Evolutionary conservation across 768 basidiomycete genomes (phyloP), one percentile per base, ranked within the genome.

Genomic region (Ramaria rubella): DNA sequence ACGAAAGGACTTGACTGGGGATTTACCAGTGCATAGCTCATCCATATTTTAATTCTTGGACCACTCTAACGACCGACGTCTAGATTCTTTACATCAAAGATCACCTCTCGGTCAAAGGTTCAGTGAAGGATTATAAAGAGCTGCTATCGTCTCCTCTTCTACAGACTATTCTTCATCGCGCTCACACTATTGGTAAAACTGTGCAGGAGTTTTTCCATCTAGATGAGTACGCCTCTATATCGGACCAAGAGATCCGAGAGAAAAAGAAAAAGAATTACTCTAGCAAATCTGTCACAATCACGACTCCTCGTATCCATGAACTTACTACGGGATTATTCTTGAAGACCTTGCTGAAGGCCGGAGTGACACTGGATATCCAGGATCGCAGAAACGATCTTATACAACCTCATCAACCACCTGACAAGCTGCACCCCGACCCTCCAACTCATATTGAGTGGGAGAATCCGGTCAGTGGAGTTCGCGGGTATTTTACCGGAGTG

Each of bases 281-380:
- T 31, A 30, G 21, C 19, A 54, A 36, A 24, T 70, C 70, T 40
- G 48, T 52, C 21, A 75, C 75, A 3, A 67, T 71, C 7, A 73
- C 80, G 17, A 82, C 80, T 4, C 72, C 80, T 0, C 63, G 71
- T 30, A 76, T 83, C 17, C 71, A 69, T n/a, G 67, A 68, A 1
- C 72, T 83, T 27, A 69, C 80, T 4, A 64, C 73, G 29, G 62
- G 76, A 26, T 70, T 83, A 14, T 80, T 82, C 55, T 68, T 73
- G 26, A 72, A 74, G 34, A 71, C 74, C 2, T 68, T 83, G 38
- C 68, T 69, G 17, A 67, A 78, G 24, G 70, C 72, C 1, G 74
- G 73, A 8, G 58, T 64, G 5, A 45, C 57, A 5, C 58, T 58
- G 15, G 61, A 70, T 17, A 63, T 73, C 6, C 71, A 75, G 14